Percentiles rank a stretch among this genome's conserved stretches.
Conservation (phyloP, 345 rosid species). For the Chamaenerion angustifolium region DNA sequence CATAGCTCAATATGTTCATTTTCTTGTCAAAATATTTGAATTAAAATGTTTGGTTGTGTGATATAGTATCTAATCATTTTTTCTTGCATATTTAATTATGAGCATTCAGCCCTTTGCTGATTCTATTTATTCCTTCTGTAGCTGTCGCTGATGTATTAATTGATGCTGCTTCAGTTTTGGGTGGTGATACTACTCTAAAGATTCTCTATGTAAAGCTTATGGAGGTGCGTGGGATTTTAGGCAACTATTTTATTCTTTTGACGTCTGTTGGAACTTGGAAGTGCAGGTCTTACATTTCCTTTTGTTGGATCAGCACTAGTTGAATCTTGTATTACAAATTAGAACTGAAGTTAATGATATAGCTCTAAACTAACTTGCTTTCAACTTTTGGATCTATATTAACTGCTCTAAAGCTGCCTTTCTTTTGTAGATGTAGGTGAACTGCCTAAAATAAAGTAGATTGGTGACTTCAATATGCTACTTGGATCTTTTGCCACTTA, state of each 20-base stretch:
- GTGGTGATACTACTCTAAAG: constrained; percentile 76
- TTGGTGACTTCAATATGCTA: too few relatives aligned
- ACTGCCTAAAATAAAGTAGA: too few relatives aligned
- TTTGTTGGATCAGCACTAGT: too few relatives aligned
- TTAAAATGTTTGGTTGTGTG: background rate
- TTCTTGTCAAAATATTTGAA: background rate
- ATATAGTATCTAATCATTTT: background rate
- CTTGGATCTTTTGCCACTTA: too few relatives aligned
- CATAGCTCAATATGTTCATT: background rate
- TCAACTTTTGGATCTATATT: too few relatives aligned
- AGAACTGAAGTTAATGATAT: too few relatives aligned
- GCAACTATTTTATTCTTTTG: background rate
- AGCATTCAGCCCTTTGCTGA: constrained; percentile 3
- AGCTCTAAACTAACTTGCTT: too few relatives aligned
- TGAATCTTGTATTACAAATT: too few relatives aligned
- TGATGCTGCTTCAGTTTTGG: constrained; percentile 85
- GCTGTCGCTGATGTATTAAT: constrained; percentile 94
- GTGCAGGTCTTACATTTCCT: too few relatives aligned
- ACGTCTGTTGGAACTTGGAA: too few relatives aligned
- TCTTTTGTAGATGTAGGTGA: too few relatives aligned
- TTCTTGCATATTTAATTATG: constrained; percentile 8
- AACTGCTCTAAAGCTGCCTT: too few relatives aligned
- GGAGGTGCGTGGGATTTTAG: constrained; percentile 40
- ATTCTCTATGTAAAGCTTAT: constrained; percentile 78
- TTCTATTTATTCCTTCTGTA: constrained; percentile 35